Conservation (phyloP, 192 early-diverging fungal species). For the Coemansia sp. region DNA sequence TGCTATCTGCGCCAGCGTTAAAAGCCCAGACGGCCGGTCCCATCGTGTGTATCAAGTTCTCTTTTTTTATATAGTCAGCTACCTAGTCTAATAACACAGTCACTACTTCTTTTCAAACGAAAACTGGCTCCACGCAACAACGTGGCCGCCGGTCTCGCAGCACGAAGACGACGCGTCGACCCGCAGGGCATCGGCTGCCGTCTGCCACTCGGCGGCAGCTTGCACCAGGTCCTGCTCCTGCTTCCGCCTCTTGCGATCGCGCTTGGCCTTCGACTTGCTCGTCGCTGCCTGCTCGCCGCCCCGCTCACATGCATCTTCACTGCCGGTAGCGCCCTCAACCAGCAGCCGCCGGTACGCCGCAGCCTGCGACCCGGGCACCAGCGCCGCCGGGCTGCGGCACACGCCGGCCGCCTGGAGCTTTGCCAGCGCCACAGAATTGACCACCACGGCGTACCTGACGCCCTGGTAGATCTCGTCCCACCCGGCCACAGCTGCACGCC, state of each 20-base stretch:
- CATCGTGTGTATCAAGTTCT: not conserved
- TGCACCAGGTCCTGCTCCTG: not conserved
- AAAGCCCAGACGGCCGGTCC: not conserved
- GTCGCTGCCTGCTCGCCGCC: not conserved
- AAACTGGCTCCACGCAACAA: too few species aligned
- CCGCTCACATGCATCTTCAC: not conserved
- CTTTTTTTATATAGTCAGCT: conserved; percentile 5
- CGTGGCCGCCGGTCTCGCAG: conserved; percentile 4
- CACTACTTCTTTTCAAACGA: not conserved
- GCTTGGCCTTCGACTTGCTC: conserved; percentile 13
- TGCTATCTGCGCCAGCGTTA: too few species aligned
- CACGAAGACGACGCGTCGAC: conserved; percentile 6
- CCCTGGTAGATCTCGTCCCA: conserved; percentile 5
- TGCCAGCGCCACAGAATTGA: conserved; percentile 24
- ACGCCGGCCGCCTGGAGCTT: conserved; percentile 3
- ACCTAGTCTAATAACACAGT: too few species aligned
- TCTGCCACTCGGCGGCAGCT: conserved; percentile 17
- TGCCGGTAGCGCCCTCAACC: not conserved
- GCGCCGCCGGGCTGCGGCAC: not conserved
- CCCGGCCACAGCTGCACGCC: not conserved
- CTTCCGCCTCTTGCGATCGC: conserved; percentile 4
- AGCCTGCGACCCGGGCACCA: conserved; percentile 17
- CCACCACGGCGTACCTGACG: conserved; percentile 20
- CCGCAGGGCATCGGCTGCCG: conserved; percentile 3
- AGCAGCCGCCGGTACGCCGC: not conserved